Evolutionary conservation across 495 filamentous ascomycete genomes (phyloP).

Genomic region (Bacidia rubella): DNA sequence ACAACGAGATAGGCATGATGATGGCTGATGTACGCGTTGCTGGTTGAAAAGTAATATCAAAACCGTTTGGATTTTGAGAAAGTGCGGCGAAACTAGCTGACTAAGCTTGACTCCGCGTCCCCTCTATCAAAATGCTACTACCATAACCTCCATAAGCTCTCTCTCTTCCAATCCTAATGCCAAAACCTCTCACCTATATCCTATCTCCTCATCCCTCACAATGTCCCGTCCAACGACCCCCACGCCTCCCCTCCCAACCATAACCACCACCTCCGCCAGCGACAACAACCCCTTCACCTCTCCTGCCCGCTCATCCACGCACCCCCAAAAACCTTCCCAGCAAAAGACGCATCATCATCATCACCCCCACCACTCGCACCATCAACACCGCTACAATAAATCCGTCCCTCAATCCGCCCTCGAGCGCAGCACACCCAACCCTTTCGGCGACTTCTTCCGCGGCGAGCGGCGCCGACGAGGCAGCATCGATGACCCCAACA

Average conservation of each 20-base stretch:
- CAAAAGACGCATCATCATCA: constrained; percentile 47
- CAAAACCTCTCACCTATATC: neutral
- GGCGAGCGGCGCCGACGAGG: constrained; percentile 4
- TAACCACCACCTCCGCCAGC: constrained; percentile 49
- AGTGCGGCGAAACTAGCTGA: neutral
- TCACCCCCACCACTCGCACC: constrained; percentile 38
- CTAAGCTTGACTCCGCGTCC: neutral
- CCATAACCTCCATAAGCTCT: neutral
- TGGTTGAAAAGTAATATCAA: no score
- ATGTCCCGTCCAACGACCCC: constrained; percentile 21
- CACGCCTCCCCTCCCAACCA: constrained; percentile 26
- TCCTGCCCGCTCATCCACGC: constrained; percentile 58
- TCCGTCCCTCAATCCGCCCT: constrained; percentile 16
- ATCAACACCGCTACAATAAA: constrained; percentile 9
- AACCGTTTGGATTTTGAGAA: neutral
- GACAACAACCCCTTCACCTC: constrained; percentile 51
- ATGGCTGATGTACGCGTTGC: neutral
- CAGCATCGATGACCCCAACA: neutral
- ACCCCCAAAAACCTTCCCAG: constrained; percentile 53
- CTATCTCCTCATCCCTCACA: neutral
- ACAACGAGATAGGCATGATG: constrained; percentile 32
- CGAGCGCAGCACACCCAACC: constrained; percentile 42
- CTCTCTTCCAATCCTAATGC: neutral
- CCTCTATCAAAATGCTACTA: neutral
- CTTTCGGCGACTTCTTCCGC: constrained; percentile 31